phyloP scores from a whole-genome alignment of 1,284 basidiomycete genomes.

The Taiwanofungus camphoratus region DNA sequence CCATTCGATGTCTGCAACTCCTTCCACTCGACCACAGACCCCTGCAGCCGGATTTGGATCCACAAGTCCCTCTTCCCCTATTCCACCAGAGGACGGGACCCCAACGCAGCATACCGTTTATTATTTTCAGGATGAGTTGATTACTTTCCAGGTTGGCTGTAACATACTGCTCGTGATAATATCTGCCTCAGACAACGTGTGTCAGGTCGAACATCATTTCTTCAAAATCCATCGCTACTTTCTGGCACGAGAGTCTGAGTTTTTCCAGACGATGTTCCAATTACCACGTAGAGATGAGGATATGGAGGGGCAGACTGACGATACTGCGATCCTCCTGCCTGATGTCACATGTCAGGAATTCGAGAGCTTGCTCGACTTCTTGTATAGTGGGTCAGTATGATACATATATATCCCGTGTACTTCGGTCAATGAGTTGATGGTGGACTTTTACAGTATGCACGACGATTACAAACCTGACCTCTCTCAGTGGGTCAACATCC shows the following conservation, averaged over 20 bases:
- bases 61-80: too few relatives aligned
- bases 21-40: too few relatives aligned
- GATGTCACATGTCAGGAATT: slow-evolving; percentile 12
- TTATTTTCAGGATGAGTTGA: slow-evolving; percentile 18
- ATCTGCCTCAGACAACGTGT: background rate
- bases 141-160: slow-evolving; percentile 15
- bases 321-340: slow-evolving; percentile 9
- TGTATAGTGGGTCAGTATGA: slow-evolving; percentile 14
- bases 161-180: background rate
- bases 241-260: slow-evolving; percentile 16
- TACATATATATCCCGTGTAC: background rate
- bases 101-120: slow-evolving; percentile 11
- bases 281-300: slow-evolving; percentile 4
- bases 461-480: slow-evolving; percentile 9
- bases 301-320: slow-evolving; percentile 12
- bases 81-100: too few relatives aligned
- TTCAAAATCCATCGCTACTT: slow-evolving; percentile 30
- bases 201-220: slow-evolving; percentile 28
- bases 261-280: slow-evolving; percentile 14
- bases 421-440: background rate
- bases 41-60: too few relatives aligned
- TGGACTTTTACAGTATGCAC: slow-evolving; percentile 19
- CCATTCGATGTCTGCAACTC: too few relatives aligned
- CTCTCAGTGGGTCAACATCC: slow-evolving; percentile 18
- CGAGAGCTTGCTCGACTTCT: slow-evolving; percentile 12